Percentiles rank a stretch among this genome's conserved stretches.
These are phyloP conservation scores for Aureobasidium sp. DNA, from an alignment of 2,329 filamentous ascomycete genomes.

Conservation along the genomic window DNA sequence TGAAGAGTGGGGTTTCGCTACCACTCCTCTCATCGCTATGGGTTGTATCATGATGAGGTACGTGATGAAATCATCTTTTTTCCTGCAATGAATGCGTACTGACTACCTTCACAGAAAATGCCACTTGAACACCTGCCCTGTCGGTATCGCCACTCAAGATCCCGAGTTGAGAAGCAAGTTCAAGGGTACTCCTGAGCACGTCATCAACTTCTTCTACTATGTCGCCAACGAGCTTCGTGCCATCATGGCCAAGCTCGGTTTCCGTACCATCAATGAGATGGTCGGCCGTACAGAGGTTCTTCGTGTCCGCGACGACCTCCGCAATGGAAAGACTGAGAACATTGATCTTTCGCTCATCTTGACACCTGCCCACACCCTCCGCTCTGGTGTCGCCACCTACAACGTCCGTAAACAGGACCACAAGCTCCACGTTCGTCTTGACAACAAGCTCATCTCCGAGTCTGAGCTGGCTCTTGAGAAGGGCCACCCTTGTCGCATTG, in stretches of 20 bases:
- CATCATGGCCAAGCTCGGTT: conserved; percentile 93
- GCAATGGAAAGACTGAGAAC: conserved; percentile 82
- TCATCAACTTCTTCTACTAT: conserved; percentile 99
- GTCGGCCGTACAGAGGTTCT: conserved; percentile 85
- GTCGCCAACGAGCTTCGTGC: conserved; percentile 91
- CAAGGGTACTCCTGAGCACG: conserved; percentile 83
- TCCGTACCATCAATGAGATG: conserved; percentile 97
- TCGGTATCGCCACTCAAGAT: conserved; percentile 93
- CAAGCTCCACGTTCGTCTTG: conserved; percentile 81
- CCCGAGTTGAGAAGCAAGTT: conserved; percentile 94
- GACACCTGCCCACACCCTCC: conserved; percentile 90
- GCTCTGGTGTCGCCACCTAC: conserved; percentile 90
- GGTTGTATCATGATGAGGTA: conserved; percentile 86
- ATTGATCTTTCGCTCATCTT: conserved; percentile 89
- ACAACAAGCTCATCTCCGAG: conserved; percentile 96
- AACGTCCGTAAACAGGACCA: conserved; percentile 98
- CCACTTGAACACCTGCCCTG: conserved; percentile 70
- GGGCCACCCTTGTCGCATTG: conserved; percentile 84
- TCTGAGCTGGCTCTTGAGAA: conserved; percentile 92
- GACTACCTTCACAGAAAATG: conserved; percentile 46
- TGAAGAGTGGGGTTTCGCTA: conserved; percentile 98
- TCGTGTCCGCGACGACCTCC: conserved; percentile 79
- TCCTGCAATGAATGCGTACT: too few species aligned
- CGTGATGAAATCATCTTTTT: not conserved
- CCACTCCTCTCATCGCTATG: conserved; percentile 90